Conservation (phyloP, 2,329 filamentous ascomycete genomes). For the Aphanoascus verrucosus region DNA sequence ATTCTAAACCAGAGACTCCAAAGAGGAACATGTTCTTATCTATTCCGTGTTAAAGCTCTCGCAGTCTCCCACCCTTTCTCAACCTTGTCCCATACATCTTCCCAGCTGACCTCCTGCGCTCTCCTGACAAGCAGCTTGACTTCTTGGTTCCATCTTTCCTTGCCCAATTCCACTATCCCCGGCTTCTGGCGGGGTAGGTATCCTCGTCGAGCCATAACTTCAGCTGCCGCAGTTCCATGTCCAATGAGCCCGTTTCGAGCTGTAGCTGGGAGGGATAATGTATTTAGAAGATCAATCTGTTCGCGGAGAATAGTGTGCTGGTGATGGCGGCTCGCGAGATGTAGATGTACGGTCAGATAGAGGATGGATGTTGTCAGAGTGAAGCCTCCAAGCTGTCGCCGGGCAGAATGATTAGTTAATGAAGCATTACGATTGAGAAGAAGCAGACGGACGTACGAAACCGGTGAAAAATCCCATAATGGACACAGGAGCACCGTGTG, state of each 20-base stretch:
- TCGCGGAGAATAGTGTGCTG: slow-evolving; percentile 37
- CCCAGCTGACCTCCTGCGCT: slow-evolving; percentile 58
- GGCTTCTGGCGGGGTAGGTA: slow-evolving; percentile 15
- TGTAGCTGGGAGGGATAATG: slow-evolving; percentile 23
- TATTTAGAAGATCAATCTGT: slow-evolving; percentile 34
- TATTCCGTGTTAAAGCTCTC: neutral
- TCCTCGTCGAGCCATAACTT: slow-evolving; percentile 15
- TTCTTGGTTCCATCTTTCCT: slow-evolving; percentile 70
- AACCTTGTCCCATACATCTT: slow-evolving; percentile 40
- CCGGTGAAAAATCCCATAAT: slow-evolving; percentile 63
- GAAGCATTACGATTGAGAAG: neutral
- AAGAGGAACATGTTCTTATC: neutral
- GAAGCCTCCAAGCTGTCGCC: slow-evolving; percentile 57
- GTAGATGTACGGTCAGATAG: slow-evolving; percentile 60
- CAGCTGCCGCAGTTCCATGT: slow-evolving; percentile 6
- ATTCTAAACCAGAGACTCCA: neutral
- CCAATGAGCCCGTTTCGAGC: neutral
- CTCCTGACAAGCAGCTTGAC: slow-evolving; percentile 55
- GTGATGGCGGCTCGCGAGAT: slow-evolving; percentile 54
- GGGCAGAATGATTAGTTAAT: slow-evolving; percentile 2
- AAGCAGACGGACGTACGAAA: slow-evolving; percentile 49
- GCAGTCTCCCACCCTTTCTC: slow-evolving; percentile 7
- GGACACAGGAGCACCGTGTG: neutral
- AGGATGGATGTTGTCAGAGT: slow-evolving; percentile 63
- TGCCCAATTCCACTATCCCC: slow-evolving; percentile 52